Base-by-base conservation (phyloP, 495 filamentous ascomycete species). In the Articulospora tetracladia region DNA sequence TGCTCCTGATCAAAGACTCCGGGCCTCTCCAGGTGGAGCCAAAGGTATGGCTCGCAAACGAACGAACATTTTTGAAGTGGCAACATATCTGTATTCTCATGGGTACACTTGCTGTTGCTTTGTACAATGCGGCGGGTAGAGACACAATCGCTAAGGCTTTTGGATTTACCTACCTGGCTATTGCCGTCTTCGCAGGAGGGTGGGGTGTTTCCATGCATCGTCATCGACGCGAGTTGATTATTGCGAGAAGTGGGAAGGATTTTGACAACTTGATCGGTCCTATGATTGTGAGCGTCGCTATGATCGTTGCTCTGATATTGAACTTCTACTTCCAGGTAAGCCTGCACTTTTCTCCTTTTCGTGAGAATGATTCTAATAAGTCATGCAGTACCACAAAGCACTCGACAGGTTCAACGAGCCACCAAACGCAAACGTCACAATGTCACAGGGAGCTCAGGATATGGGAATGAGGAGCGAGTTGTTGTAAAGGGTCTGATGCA, bases 41-140 rank as follows among this genome's bases (percentile, higher is more conserved):
- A 41, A 98, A 98, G 73, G 93, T 98, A 6, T 98, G 94, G 93
- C 88, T 98, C 32, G 94, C 94, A 51, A 98, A 98, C 70, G 91
- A 98, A 75, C 85, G 94, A 48, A 98, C 94, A 0, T 98, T 96
- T 67, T 84, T 98, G 71, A 97, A 96, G 70, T 98, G 94, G 94
- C 88, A 97, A 72, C 92, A 98, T 69, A 89, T 98, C 63, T 87
- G 84, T 55, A 80, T 98, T 24, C 78, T 98, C 26, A 83, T 98
- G 8, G 92, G 91, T 11, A 85, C 83, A 24, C 72, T 98, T 27
- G 89, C 90, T 2, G 75, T 98, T 24, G 90, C 86, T 41, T 75
- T 98, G 28, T 97, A 92, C 73, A 94, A 93, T 67, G 91, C 94
- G 0, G 88, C 92, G 13, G 88, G 90, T 23, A 74, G 85, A 68